phyloP scores from a whole-genome alignment of 306 rosid genomes.

The Ormosia emarginata region DNA sequence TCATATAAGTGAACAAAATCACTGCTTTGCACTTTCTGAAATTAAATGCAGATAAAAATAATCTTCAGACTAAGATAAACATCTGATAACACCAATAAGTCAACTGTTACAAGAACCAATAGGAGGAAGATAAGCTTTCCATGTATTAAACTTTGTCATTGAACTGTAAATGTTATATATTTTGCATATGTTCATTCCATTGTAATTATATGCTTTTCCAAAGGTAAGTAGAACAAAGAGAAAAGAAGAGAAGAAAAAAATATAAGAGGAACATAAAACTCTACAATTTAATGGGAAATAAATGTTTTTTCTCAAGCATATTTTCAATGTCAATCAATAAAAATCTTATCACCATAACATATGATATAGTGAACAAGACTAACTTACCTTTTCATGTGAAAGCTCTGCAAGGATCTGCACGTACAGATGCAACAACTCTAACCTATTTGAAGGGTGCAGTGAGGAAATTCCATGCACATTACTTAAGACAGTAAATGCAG shows the following conservation, averaged over 20 bases:
- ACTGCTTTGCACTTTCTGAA: not conserved
- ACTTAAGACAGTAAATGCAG: slow-evolving; percentile 36
- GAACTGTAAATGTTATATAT: not conserved
- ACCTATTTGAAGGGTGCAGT: slow-evolving; percentile 58
- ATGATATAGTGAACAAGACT: slow-evolving; percentile 7
- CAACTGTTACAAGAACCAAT: not conserved
- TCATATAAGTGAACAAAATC: not conserved
- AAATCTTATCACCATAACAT: not conserved
- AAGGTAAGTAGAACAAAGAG: not conserved
- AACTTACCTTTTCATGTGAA: slow-evolving; percentile 64
- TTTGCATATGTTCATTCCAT: not conserved
- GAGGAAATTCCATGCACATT: slow-evolving; percentile 58
- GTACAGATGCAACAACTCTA: slow-evolving; percentile 59
- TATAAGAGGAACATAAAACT: not conserved
- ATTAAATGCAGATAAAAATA: not conserved
- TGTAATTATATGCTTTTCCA: not conserved
- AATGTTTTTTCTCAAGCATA: not conserved
- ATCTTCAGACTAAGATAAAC: not conserved
- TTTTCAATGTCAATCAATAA: not conserved
- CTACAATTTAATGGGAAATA: not conserved
- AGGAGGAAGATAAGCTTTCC: not conserved
- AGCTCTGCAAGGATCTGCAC: slow-evolving; percentile 64
- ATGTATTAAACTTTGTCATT: not conserved
- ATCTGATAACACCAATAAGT: not conserved
- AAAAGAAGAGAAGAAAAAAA: not conserved